A percentile compares a stretch with the other conserved stretches of the same genome.
These are phyloP conservation scores for Trypethelium eluteriae DNA, from an alignment of 495 filamentous ascomycete genomes.

Conservation along the genomic window DNA sequence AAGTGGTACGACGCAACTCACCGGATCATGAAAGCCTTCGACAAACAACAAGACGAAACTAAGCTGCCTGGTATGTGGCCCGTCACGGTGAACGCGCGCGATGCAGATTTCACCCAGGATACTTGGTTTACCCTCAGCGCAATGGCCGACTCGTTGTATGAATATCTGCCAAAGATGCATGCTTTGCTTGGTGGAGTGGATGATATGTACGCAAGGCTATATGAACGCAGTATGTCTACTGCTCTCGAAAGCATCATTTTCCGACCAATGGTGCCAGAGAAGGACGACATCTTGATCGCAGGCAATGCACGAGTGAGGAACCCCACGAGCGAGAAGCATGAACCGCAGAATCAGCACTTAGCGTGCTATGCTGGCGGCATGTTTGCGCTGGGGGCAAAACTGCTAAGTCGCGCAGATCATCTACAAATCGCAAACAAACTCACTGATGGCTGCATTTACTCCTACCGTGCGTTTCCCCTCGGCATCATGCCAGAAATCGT, in stretches of 20 bases:
- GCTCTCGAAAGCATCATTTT: constrained; percentile 33
- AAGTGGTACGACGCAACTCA: constrained; percentile 35
- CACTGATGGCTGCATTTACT: constrained; percentile 91
- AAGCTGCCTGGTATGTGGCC: constrained; percentile 38
- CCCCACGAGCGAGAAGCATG: constrained; percentile 21
- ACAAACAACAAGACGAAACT: constrained; percentile 32
- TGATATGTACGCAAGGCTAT: constrained; percentile 30
- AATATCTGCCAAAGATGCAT: constrained; percentile 43
- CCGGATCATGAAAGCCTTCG: constrained; percentile 30
- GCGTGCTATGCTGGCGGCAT: constrained; percentile 57
- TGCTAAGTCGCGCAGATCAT: constrained; percentile 50
- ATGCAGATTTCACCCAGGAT: constrained; percentile 39
- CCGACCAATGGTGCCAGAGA: constrained; percentile 33
- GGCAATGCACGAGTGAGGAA: constrained; percentile 28
- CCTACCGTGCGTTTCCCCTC: constrained; percentile 69
- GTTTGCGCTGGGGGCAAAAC: constrained; percentile 49
- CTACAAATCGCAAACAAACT: constrained; percentile 52
- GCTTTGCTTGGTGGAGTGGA: constrained; percentile 37
- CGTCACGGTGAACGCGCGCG: constrained; percentile 33
- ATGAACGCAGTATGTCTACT: constrained; percentile 30
- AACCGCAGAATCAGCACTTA: constrained; percentile 48
- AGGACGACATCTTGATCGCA: constrained; percentile 33
- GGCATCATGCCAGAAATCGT: constrained; percentile 65
- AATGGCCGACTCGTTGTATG: constrained; percentile 36
- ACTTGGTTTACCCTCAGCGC: constrained; percentile 33